phyloP scores from a whole-genome alignment of 2,329 filamentous ascomycete species.

The Exophiala mesophila region DNA sequence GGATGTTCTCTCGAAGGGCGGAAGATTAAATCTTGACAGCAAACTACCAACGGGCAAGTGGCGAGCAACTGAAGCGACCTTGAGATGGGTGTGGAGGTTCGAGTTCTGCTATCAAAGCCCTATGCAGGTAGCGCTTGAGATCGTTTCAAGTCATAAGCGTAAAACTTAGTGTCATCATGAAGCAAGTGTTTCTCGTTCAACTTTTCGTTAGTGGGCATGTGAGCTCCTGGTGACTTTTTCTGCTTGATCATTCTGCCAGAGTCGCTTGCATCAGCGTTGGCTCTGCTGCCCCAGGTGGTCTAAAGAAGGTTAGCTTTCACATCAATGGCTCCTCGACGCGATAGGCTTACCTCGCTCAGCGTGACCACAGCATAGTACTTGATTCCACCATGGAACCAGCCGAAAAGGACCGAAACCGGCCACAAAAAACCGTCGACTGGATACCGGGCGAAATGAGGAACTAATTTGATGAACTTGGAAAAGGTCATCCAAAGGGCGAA shows the following conservation, averaged over 20 bases:
- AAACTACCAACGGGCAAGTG: too few relatives aligned
- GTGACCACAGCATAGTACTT: constrained; percentile 85
- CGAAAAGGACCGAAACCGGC: constrained; percentile 82
- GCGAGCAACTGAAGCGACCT: too few relatives aligned
- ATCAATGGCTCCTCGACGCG: neutral
- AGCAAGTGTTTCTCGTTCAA: constrained; percentile 17
- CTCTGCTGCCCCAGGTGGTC: constrained; percentile 94
- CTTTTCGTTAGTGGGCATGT: constrained; percentile 14
- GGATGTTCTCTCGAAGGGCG: too few relatives aligned
- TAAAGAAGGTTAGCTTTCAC: constrained; percentile 37
- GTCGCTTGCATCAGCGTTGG: constrained; percentile 83
- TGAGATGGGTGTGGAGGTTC: too few relatives aligned
- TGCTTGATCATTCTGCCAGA: constrained; percentile 56
- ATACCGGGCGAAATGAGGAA: constrained; percentile 79
- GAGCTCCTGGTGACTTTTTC: constrained; percentile 12
- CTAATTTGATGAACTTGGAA: constrained; percentile 85
- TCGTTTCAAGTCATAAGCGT: constrained; percentile 20
- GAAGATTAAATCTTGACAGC: too few relatives aligned
- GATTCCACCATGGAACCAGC: constrained; percentile 87
- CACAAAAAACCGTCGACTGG: constrained; percentile 75
- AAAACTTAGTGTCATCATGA: constrained; percentile 18
- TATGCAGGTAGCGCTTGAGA: constrained; percentile 18
- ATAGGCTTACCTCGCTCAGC: constrained; percentile 66
- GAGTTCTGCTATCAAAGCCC: constrained; percentile 4
- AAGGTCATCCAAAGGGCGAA: constrained; percentile 75